Evolutionary conservation across 768 basidiomycete species (phyloP), one percentile per base, ranked within the genome.

Genomic region (Fibroporia radiculosa): DNA sequence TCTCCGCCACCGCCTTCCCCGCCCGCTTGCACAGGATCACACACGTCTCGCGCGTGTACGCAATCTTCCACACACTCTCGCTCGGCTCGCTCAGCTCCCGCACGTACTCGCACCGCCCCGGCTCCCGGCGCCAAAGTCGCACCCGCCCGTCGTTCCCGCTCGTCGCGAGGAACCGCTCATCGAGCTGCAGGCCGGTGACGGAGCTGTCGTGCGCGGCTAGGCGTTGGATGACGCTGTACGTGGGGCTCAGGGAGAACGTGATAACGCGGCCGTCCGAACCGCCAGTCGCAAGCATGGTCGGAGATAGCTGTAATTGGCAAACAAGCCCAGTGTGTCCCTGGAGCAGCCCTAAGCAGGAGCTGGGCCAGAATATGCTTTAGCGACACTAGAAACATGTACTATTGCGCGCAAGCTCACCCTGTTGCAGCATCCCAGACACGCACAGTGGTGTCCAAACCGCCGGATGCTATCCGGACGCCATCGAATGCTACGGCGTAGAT

Each of bases 311-410:
- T 7, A 97, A 70, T 57, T 93, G 88, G 53, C 91, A 93, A 24
- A 97, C 90, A 43, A 97, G 83, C 1, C 88, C 83, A 0, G 89
- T 92, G 63, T 97, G 93, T 3, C 88, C 92, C 64, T 90, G 86
- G 0, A 97, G 72, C 14, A 93, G 74, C 1, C 92, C 93, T 8
- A 82, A 57, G 58, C 92, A 95, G 45, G 80, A 69, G 6, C 90
- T 93, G 61, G 8, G 20, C 22, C 13, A 48, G 26, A 10, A 24
- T 13, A 25, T 36, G 31, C 13, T 23, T 3, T 8, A 25, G 14
- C 47, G n/a, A 38, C 31, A 41, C 24, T 36, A 22, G 31, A 37
- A 5, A 24, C 16, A 25, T 38, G 22, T 34, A 23, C 12, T 33
- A 8, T 29, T 25, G 14, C 40, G 27, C 19, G 7, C n/a, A 18